Conservation (phyloP, 2,329 filamentous ascomycete genomes). For the Botrytis tulipae region DNA sequence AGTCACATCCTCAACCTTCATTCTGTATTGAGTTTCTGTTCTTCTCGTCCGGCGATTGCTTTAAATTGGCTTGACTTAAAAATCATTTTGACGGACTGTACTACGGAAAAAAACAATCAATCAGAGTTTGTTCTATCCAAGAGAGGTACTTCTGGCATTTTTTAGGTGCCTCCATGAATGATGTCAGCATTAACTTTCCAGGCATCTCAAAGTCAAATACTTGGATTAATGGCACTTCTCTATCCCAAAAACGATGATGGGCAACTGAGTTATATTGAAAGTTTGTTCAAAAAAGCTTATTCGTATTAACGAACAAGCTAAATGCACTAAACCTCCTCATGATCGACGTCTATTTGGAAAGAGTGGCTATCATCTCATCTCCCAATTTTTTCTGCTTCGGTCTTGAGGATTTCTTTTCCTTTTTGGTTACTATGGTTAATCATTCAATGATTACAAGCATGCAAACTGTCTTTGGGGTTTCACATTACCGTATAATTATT, state of each 20-base stretch:
- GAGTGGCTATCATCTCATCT: neutral
- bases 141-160: neutral
- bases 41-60: neutral
- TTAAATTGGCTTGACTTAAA: neutral
- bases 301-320: neutral
- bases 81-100: neutral
- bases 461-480: neutral
- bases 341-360: neutral
- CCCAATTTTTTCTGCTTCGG: neutral
- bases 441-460: neutral
- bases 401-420: neutral
- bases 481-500: neutral
- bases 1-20: neutral
- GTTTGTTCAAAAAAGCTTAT: neutral
- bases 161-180: neutral
- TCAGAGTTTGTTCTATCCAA: neutral
- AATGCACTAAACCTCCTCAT: neutral
- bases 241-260: neutral
- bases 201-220: neutral
- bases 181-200: neutral
- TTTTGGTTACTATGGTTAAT: neutral
- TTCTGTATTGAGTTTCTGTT: neutral
- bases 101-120: neutral
- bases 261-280: neutral
- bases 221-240: neutral